phyloP scores from a whole-genome alignment of 106 monocot genomes.

The Platanthera zijinensis region DNA sequence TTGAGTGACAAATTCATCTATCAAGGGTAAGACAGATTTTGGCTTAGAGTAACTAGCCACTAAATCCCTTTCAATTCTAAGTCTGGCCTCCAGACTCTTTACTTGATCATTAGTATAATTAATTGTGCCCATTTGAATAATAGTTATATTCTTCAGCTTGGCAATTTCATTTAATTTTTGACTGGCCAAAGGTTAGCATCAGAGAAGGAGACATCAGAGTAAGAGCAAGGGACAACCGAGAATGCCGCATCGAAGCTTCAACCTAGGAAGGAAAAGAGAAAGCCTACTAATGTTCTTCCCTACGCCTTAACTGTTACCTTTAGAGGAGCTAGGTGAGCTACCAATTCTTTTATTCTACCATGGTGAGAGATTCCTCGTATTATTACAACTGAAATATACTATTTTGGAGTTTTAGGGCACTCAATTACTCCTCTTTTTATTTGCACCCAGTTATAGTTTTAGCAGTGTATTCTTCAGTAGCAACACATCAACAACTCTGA shows the following conservation, averaged over 20 bases:
- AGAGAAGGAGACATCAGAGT: background rate
- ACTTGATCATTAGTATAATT: no score
- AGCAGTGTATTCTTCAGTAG: slow-evolving; percentile 19
- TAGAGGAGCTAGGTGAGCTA: slow-evolving; percentile 8
- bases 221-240: slow-evolving; percentile 1
- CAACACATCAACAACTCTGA: slow-evolving; percentile 35
- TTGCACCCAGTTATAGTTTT: slow-evolving; percentile 43
- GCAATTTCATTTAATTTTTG: no score
- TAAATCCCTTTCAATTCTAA: no score
- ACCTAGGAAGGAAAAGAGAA: slow-evolving; percentile 13
- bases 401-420: background rate
- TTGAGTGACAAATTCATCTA: no score
- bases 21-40: no score
- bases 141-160: no score
- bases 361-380: slow-evolving; percentile 18
- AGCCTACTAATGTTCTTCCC: background rate
- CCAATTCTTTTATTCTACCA: slow-evolving; percentile 32
- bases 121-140: no score
- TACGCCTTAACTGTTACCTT: slow-evolving; percentile 1
- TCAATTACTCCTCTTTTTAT: slow-evolving; percentile 1
- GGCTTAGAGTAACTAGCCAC: no score
- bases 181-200: background rate
- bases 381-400: background rate
- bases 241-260: slow-evolving; percentile 11
- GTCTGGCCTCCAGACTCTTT: no score